Base-by-base conservation (phyloP, 257 asterid species). In the Primulina huaijiensis region DNA sequence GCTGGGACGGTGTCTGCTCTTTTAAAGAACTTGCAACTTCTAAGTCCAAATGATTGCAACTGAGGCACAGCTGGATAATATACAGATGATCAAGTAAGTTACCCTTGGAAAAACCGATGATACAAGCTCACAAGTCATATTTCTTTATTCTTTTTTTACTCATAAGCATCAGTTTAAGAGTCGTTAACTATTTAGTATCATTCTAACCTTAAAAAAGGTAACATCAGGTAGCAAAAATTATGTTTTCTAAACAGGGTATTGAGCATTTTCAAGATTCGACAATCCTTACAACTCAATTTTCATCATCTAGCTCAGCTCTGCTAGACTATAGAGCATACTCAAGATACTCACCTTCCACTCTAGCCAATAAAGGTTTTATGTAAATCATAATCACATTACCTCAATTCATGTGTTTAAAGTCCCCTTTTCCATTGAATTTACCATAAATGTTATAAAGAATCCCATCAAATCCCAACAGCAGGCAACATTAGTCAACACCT, bases 31-130 rank as follows among this genome's bases (percentile, higher is more conserved):
- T 83, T 86, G 57, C 84, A 81, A 53, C 80, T 77, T 71, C 65
- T 78, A 62, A 87, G 77, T 72, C 96, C 97, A 74, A 85, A 89
- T 12, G 82, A 63, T 64, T 84, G 94, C 66, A 74, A 76, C 77
- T 89, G 90, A 2, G 88, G 87, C 65, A 89, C 79, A 14, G 78
- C 97, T 85, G 91, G 21, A 78, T 29, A 68, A 74, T 70, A 79
- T 59, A 46, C 72, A 83, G 53, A 80, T 40, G 59, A 70, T 59
- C 21, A 69, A 19, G 65, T 70, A 64, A 73, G 80, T 53, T 68
- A 63, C 25, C 62, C 40, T 43, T 40, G 17, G 31, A 69, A 38
- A 53, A 25, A 74, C 30, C 56, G 53, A 50, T 61, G 38, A 10
- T 68, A 69, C 12, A 33, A 27, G 64, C 37, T 50, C 73, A 68